Conservation (phyloP, 176 grass and related monocot genomes). For the Olyra latifolia region DNA sequence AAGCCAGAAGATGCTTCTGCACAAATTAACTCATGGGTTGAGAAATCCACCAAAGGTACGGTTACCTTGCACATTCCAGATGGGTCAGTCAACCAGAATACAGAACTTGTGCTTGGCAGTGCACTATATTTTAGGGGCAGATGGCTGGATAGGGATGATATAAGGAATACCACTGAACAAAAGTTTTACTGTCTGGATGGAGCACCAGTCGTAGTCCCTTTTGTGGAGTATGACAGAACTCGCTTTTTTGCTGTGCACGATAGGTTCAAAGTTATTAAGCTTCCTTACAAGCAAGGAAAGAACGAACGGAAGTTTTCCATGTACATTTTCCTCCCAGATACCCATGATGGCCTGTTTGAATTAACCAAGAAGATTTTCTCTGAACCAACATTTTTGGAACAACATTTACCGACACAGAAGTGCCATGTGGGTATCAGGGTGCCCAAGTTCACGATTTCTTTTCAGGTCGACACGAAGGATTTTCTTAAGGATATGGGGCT, state of each 20-base stretch:
- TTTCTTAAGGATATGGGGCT: conserved; percentile 50
- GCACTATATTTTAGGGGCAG: conserved; percentile 49
- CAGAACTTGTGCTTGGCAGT: conserved; percentile 52
- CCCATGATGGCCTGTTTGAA: conserved; percentile 50
- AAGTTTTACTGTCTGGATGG: conserved; percentile 56
- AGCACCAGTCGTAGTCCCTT: conserved; percentile 33
- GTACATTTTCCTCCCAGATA: conserved; percentile 55
- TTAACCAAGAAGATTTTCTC: conserved; percentile 48
- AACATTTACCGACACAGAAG: conserved; percentile 51
- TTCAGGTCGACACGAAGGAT: conserved; percentile 36
- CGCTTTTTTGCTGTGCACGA: conserved; percentile 38
- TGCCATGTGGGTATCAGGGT: conserved; percentile 39
- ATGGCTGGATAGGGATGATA: conserved; percentile 40
- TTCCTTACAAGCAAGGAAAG: conserved; percentile 48
- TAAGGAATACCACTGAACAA: not conserved
- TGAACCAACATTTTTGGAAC: conserved; percentile 37
- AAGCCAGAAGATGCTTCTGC: conserved; percentile 33
- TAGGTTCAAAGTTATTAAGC: conserved; percentile 57
- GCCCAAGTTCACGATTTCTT: conserved; percentile 51
- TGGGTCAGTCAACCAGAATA: conserved; percentile 40
- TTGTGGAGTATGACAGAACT: conserved; percentile 52
- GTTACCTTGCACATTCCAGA: conserved; percentile 22
- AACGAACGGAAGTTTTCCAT: conserved; percentile 53
- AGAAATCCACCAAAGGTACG: conserved; percentile 33
- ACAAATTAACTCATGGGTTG: conserved; percentile 40